phyloP scores from a whole-genome alignment of 441 rosid species.

The Populus hybrid region DNA sequence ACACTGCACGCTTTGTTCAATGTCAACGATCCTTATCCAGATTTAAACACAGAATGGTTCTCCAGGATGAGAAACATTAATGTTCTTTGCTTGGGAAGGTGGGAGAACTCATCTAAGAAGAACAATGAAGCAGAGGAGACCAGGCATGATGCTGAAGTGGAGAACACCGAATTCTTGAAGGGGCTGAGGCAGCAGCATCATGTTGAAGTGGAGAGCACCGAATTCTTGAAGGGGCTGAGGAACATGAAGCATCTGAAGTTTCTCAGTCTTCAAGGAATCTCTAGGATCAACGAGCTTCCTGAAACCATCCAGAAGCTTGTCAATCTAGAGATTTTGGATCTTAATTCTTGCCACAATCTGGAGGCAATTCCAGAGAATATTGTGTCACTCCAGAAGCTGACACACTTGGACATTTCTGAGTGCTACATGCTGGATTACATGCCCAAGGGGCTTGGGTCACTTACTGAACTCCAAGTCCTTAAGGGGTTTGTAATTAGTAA shows the following conservation, averaged over 20 bases:
- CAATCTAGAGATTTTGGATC: constrained; percentile 46
- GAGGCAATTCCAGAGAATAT: constrained; percentile 52
- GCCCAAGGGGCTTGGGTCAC: constrained; percentile 36
- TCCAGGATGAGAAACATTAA: constrained; percentile 25
- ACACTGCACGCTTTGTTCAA: constrained; percentile 37
- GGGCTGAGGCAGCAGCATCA: constrained; percentile 35
- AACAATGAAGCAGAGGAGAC: constrained; percentile 45
- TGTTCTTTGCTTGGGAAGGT: constrained; percentile 50
- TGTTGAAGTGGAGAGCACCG: constrained; percentile 45
- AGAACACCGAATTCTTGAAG: constrained; percentile 40
- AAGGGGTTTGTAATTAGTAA: constrained; percentile 22
- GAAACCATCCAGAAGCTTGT: constrained; percentile 29
- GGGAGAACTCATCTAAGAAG: constrained; percentile 41
- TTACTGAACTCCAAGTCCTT: constrained; percentile 26
- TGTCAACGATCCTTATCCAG: constrained; percentile 39
- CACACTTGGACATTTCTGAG: constrained; percentile 47
- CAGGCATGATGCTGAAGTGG: constrained; percentile 43
- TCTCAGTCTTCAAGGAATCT: constrained; percentile 59
- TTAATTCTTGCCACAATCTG: constrained; percentile 51
- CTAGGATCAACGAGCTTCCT: constrained; percentile 43
- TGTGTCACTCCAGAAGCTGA: constrained; percentile 36
- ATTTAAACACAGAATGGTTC: constrained; percentile 31
- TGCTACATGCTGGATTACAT: constrained; percentile 47
- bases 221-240: constrained; percentile 40
- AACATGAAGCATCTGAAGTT: constrained; percentile 36